Evolutionary conservation across 371 early-diverging fungal species (phyloP), one percentile per base, ranked within the genome.

Genomic region (Mortierella sp.): DNA sequence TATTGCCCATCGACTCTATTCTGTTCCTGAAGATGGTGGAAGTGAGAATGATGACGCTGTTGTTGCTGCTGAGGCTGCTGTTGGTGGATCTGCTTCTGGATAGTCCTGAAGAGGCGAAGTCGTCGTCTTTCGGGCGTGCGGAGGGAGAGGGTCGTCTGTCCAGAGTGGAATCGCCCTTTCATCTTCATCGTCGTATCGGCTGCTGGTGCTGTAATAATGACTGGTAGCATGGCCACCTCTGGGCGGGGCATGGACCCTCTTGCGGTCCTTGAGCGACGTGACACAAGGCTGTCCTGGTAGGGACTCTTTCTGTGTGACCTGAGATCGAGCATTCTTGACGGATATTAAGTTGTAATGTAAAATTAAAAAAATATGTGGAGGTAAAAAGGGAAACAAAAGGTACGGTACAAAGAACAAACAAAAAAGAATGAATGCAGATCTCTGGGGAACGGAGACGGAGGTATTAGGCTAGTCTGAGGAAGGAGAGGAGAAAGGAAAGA

Each of bases 281-380:
- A 74, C 64, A 76, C 81, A 77, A 61, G 82, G 37, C 71, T 74
- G 58, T 52, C 55, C 44, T 70, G 71, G 68, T 81, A 81, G 24
- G 82, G 82, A 41, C 64, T 68, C 37, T 53, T 64, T 50, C 82
- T 81, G 82, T 81, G 74, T 48, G 82, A 81, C 74, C 74, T 77
- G 61, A 71, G 72, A 77, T 77, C 73, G 48, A 74, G 40, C 82
- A 81, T 81, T 31, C 8, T 19, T 45, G 22, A 29, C 31, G 58
- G 22, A 58, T 58, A 58, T 58, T 58, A 58, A 58, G 58, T 58
- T 34, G 29, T 58, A 43, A 53, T 64, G 48, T 16, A 58, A 66
- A 68, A 44, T 53, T 45, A 55, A 77, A 67, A 63, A 53, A 69
- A 73, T 26, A 29, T 40, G 26, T 3, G 68, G 22, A 26, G 40